Percentiles rank a stretch among this genome's conserved stretches.
phyloP scores from a whole-genome alignment of 345 rosid genomes.

The Pugionium cornutum region DNA sequence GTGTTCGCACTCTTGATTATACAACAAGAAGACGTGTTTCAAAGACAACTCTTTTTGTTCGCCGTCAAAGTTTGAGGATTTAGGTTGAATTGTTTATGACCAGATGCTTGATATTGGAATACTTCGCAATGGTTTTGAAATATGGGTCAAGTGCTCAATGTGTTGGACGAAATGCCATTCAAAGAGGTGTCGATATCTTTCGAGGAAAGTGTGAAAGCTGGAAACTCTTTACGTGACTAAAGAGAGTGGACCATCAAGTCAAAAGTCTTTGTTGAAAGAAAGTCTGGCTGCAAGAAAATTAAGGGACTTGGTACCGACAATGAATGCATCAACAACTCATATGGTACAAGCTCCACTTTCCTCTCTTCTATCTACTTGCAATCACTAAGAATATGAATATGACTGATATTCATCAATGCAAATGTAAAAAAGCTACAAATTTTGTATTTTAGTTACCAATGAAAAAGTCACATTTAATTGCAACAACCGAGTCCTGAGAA shows the following conservation, averaged over 20 bases:
- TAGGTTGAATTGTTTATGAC: neutral
- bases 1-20: neutral
- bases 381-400: neutral
- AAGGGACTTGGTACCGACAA: neutral
- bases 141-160: neutral
- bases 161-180: neutral
- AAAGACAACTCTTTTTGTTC: too few relatives aligned
- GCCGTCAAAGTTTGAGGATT: neutral
- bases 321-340: too few relatives aligned
- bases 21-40: constrained; percentile 9
- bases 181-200: neutral
- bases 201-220: neutral
- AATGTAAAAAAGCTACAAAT: neutral
- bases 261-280: neutral
- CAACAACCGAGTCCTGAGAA: neutral
- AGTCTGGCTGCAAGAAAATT: neutral
- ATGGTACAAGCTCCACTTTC: too few relatives aligned
- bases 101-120: neutral
- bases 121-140: too few relatives aligned
- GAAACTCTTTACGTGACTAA: too few relatives aligned
- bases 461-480: neutral
- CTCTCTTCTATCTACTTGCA: neutral
- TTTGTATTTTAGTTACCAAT: too few relatives aligned
- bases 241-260: neutral
- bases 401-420: neutral